Evolutionary conservation across 176 grass and related monocot genomes (phyloP).

Genomic region (maize (Zea mays)): Zm-B73-REFERENCE-NAM-5.0 NC_050096.1:218755001-218755500

Average conservation of each 20-base stretch:
- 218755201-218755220: slow-evolving; percentile 51
- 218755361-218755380: slow-evolving; percentile 59
- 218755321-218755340: slow-evolving; percentile 81
- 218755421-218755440: slow-evolving; percentile 63
- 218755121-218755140: slow-evolving; percentile 86
- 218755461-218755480: slow-evolving; percentile 60
- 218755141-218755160: slow-evolving; percentile 85
- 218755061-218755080: slow-evolving; percentile 41
- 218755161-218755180: slow-evolving; percentile 71
- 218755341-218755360: slow-evolving; percentile 63
- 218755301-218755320: slow-evolving; percentile 45
- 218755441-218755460: slow-evolving; percentile 62
- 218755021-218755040: slow-evolving; percentile 85
- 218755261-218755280: slow-evolving; percentile 95
- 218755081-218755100: slow-evolving; percentile 40
- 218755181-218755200: slow-evolving; percentile 38
- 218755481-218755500: slow-evolving; percentile 58
- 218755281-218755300: slow-evolving; percentile 68
- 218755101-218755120: slow-evolving; percentile 76
- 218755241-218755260: slow-evolving; percentile 67
- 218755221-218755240: slow-evolving; percentile 53
- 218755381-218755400: slow-evolving; percentile 61
- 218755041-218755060: slow-evolving; percentile 72
- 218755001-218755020: slow-evolving; percentile 43
- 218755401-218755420: slow-evolving; percentile 61